Evolutionary conservation across 106 monocot species (phyloP).

Genomic region (Dendrobium nobile): DNA sequence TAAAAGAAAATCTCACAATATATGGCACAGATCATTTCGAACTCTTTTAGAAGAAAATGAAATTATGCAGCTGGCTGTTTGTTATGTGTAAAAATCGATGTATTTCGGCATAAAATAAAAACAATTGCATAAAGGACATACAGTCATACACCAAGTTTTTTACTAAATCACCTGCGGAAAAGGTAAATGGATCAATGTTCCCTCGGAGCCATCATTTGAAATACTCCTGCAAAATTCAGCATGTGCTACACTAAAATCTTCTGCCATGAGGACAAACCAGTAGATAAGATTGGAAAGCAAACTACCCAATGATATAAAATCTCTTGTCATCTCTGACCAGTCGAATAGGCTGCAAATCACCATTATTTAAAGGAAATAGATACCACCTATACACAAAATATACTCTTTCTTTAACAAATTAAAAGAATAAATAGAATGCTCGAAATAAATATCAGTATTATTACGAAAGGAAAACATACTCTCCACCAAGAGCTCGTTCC

Average conservation of each 20-base stretch:
- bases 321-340: constrained; percentile 52
- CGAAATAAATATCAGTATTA: not conserved
- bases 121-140: not conserved
- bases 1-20: not conserved
- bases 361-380: constrained; percentile 54
- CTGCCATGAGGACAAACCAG: not conserved
- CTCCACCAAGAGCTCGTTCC: constrained; percentile 90
- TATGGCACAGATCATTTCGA: not conserved
- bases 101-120: not conserved
- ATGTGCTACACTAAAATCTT: not conserved
- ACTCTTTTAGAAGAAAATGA: not conserved
- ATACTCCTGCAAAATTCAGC: constrained; percentile 40
- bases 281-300: not conserved
- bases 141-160: not conserved
- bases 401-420: not conserved
- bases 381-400: constrained; percentile 58
- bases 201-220: constrained; percentile 11
- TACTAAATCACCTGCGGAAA: constrained; percentile 53
- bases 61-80: not conserved
- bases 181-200: constrained; percentile 34
- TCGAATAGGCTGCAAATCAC: constrained; percentile 39
- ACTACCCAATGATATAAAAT: constrained; percentile 47
- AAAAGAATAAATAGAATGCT: not conserved
- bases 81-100: not conserved
- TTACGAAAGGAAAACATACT: constrained; percentile 49